Evolutionary conservation across 2,329 filamentous ascomycete genomes (phyloP), one percentile per base, ranked within the genome.

Genomic region (Emericellopsis cladophorae): DNA sequence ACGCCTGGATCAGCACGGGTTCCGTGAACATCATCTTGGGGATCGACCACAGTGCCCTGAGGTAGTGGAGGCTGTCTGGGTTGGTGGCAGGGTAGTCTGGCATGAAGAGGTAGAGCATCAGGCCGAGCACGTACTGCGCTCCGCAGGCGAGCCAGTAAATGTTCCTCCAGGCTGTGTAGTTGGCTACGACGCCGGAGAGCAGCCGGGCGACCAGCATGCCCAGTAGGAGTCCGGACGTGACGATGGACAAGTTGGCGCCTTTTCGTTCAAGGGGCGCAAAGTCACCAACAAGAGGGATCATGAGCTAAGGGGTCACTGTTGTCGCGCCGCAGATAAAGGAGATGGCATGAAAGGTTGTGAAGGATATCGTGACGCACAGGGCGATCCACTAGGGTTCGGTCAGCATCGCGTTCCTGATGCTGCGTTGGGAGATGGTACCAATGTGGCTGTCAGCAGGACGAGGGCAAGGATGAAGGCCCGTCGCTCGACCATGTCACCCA

Each of bases 21-120:
- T 88, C 70, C 4, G 68, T 73, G 37, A 74, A 59, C 34, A 84
- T 61, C 58, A 90, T 74, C 22, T 68, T 58, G 2, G 77, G 52
- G 21, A 90, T 86, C 24, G 70, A 74, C 56, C 67, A 71, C 4
- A 90, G 65, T 46, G 84, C 76, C 1, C 64, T 61, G 45, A 76
- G 70, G 54, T 89, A 90, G 44, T 74, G 75, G 12, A 81, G 58
- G 0, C 76, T 74, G 2, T 64, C 60, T 0, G 76, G 77, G 52
- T 88, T 89, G 4, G 82, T 82, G 2, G 74, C 71, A 0, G 84
- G 86, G 48, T 92, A 92, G 55, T 89, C 83, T 0, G 84, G 84
- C 79, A 92, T 81, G 57, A 79, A 84, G 36, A 78, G 54, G 64
- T 75, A 89, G 6, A 90, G 70, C 0, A 80, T 59, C 7, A 64